Base-by-base conservation (phyloP, 192 early-diverging fungal species). In the Powellomyces hirtus region DNA sequence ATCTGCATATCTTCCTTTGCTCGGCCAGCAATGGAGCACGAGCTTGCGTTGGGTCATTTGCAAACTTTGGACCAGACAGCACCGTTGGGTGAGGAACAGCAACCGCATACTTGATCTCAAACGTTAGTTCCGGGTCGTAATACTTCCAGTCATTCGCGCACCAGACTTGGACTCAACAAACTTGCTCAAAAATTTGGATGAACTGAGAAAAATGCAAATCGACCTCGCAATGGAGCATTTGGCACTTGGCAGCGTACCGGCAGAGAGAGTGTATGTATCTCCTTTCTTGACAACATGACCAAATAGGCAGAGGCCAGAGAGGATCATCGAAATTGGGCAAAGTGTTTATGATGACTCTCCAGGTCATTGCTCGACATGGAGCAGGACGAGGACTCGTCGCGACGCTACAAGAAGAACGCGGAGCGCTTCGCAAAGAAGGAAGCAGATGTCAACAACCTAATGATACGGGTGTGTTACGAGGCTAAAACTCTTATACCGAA, bases 181-280 rank as follows among this genome's bases (percentile, higher is more conserved):
- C 6, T 30, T 72, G 1, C 59, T 72, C 24, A 44, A 46, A 33
- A 56, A 45, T 36, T 44, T 72, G 11, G 70, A 72, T 30, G 50
- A 64, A 30, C 61, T 72, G 4, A 49, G 70, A 26, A 30, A 57
- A 34, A 57, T 72, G 70, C 70, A 72, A 37, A 72, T 72, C 34
- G 61, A 72, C 30, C 33, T 72, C 11, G 70, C 70, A 5, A 24
- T 72, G 8, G 70, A 72, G 50, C 70, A 72, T 38, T 36, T 72
- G 24, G 38, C 53, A 22, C 30, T 72, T 8, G 70, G 53, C 26
- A 64, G 38, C 34, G 49, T 71, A n/a, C 61, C 59, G 18, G 26
- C 61, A 11, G 59, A 71, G 8, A 22, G n/a, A 52, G 53, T 56
- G 53, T 49, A 64, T 26, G 34, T 59, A n/a, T 16, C 33, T 34